Evolutionary conservation across 148 eudicot genomes (phyloP).

Genomic region (Nepenthes mirabilis): DNA sequence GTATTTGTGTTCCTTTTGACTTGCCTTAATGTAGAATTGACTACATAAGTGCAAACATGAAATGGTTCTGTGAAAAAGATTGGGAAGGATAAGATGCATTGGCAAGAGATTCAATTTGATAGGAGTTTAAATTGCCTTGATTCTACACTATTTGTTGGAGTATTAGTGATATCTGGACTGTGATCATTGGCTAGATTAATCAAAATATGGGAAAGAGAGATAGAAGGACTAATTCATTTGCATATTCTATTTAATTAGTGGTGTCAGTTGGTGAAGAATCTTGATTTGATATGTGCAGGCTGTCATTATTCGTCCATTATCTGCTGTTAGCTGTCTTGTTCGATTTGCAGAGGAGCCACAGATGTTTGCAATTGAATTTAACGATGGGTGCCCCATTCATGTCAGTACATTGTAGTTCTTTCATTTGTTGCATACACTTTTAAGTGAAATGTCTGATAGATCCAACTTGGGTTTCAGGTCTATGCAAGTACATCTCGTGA

Average conservation of each 20-base stretch:
- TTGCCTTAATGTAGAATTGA: no score
- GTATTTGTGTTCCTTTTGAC: no score
- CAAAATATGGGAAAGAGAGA: no score
- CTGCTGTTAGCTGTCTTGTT: slow-evolving; percentile 78
- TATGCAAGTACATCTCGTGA: slow-evolving; percentile 97
- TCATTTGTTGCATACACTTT: slow-evolving; percentile 4
- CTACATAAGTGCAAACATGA: no score
- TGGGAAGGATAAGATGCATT: no score
- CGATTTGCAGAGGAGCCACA: slow-evolving; percentile 99
- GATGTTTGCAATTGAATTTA: slow-evolving; percentile 94
- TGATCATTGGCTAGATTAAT: no score
- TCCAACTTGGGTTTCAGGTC: slow-evolving; percentile 42
- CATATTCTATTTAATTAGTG: neutral
- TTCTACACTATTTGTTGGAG: no score
- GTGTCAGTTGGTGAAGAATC: neutral
- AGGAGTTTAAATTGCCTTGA: no score
- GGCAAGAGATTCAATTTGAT: no score
- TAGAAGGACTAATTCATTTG: neutral
- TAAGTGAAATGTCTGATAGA: neutral
- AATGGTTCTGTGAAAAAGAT: no score
- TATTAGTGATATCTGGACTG: no score
- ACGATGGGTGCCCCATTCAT: slow-evolving; percentile 92
- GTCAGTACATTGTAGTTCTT: slow-evolving; percentile 21
- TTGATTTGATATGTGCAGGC: slow-evolving; percentile 48
- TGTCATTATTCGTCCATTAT: slow-evolving; percentile 85